phyloP scores from a whole-genome alignment of 2,329 filamentous ascomycete species.

The Tympanopsis confertula region DNA sequence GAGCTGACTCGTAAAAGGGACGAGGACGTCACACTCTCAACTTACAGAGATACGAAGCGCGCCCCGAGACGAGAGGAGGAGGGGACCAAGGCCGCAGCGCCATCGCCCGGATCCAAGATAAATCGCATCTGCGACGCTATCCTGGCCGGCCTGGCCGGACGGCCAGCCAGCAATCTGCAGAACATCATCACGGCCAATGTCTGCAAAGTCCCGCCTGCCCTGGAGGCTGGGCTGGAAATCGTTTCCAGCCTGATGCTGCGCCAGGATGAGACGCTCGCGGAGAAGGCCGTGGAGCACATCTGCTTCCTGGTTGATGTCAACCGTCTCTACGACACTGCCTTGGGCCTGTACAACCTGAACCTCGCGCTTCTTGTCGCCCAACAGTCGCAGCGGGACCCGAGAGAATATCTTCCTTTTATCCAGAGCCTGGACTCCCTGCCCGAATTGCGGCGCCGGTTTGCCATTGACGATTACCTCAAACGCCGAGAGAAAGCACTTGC shows the following conservation, averaged over 20 bases:
- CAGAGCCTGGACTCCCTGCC: conserved; percentile 71
- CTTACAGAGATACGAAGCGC: conserved; percentile 75
- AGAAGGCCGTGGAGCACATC: conserved; percentile 88
- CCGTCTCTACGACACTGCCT: conserved; percentile 75
- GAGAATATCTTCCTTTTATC: conserved; percentile 91
- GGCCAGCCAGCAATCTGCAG: conserved; percentile 59
- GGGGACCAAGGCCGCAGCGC: conserved; percentile 4
- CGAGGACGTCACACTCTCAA: conserved; percentile 84
- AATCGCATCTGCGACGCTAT: conserved; percentile 84
- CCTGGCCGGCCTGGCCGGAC: conserved; percentile 50
- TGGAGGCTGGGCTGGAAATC: conserved; percentile 72
- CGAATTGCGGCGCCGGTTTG: conserved; percentile 60
- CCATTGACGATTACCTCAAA: conserved; percentile 78
- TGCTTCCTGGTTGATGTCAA: conserved; percentile 95
- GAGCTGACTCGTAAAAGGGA: conserved; percentile 36
- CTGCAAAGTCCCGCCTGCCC: conserved; percentile 81
- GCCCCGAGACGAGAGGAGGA: conserved; percentile 18
- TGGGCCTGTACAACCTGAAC: conserved; percentile 85
- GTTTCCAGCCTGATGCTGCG: conserved; percentile 53
- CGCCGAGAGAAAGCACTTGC: conserved; percentile 65
- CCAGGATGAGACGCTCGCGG: conserved; percentile 58
- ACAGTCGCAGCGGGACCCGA: conserved; percentile 77
- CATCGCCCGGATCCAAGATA: conserved; percentile 58
- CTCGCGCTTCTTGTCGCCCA: conserved; percentile 84
- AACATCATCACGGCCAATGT: conserved; percentile 92